Base-by-base conservation (phyloP, 805 yeast species). In the Candida corydali region DNA sequence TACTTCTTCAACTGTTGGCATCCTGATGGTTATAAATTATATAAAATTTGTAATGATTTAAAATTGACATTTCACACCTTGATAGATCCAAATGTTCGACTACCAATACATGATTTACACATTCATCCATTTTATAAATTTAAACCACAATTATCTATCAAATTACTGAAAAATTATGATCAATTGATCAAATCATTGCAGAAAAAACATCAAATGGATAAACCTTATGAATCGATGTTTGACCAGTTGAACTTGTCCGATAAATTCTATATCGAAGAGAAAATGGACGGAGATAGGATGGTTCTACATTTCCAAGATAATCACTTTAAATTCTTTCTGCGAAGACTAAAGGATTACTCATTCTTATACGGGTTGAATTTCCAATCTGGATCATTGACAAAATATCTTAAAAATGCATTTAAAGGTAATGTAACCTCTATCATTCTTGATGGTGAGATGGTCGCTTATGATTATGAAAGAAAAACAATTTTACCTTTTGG, bases 251-350 rank as follows among this genome's bases (percentile, higher is more conserved):
- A 38, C 2, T 32, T 54, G 5, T 17, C 49, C 45, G 14, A 50
- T 24, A 49, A 55, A 29, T 86, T 87, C 49, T 72, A 70, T 36
- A 76, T 91, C 8, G 98, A 91, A 51, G 97, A 91, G 54, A 91
- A 91, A 54, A 73, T 88, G 62, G 97, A 91, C 57, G 98, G 98
- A 3, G 97, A 91, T 56, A 63, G 98, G 46, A 78, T 86, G 48
- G 80, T 86, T 37, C 46, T 88, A 31, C 98, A 91, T 54, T 76
- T 78, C 62, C 55, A 65, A 29, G 61, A 61, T 34, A 50, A 44
- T 2, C 47, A 46, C 4, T 74, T 73, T 52, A 65, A 64, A 42
- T 81, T 70, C 51, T 80, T 57, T 51, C 78, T 86, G 35, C 69
- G 95, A 46, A 72, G 78, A 32, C 83, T 84, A 7, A 77, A 76